Evolutionary conservation across 2,329 filamentous ascomycete species (phyloP).

Genomic region (Diaporthe sp.): DNA sequence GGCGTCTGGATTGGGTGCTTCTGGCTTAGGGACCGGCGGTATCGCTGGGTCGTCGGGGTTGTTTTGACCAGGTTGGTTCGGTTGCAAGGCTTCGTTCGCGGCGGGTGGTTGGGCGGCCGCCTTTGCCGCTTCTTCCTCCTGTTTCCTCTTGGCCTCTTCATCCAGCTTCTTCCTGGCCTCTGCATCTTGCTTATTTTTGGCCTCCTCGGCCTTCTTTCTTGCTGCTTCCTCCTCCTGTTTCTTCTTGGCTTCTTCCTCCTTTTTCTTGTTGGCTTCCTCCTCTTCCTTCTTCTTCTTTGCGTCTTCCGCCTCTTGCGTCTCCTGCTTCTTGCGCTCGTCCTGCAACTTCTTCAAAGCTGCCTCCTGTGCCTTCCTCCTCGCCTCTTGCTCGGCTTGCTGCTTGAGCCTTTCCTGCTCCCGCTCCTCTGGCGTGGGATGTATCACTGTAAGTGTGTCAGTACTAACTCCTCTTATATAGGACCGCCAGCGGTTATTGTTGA

Average conservation of each 20-base stretch:
- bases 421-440: constrained; percentile 36
- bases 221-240: constrained; percentile 4
- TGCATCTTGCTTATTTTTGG: background rate
- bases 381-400: constrained; percentile 24
- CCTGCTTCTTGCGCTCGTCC: constrained; percentile 31
- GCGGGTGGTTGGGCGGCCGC: background rate
- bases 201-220: background rate
- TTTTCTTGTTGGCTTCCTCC: background rate
- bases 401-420: background rate
- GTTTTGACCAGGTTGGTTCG: background rate
- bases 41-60: background rate
- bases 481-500: background rate
- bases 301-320: background rate
- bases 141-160: background rate
- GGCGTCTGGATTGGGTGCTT: background rate
- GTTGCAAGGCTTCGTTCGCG: background rate
- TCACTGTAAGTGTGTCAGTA: constrained; percentile 24
- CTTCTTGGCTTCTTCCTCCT: constrained; percentile 1
- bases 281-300: constrained; percentile 7
- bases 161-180: constrained; percentile 10
- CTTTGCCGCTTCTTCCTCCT: constrained; percentile 5
- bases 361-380: constrained; percentile 22
- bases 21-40: background rate
- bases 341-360: constrained; percentile 27
- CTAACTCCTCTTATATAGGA: no score